Base-by-base conservation (phyloP, 2,329 filamentous ascomycete genomes). In the Calonectria montana region DNA sequence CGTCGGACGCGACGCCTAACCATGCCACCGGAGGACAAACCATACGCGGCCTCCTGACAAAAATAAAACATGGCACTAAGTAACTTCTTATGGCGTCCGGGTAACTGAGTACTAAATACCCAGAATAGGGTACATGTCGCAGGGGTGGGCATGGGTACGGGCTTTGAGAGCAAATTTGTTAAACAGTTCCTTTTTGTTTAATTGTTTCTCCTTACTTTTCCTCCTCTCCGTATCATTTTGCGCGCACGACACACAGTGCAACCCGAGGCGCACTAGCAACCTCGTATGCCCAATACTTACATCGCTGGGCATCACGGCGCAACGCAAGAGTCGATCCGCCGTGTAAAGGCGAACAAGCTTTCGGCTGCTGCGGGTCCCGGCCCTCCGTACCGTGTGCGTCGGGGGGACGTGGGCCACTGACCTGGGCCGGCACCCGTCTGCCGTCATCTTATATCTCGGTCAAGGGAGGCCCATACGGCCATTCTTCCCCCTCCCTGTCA, bases 201-300 rank as follows among this genome's bases (percentile, higher is more conserved):
- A 10, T 55, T 48, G 48, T 71, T 71, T 64, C 57, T 37, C 61
- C 68, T 67, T 71, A 68, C 63, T 45, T 72, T 66, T 68, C 48
- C 45, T 39, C 61, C 18, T 41, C 43, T 71, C 39, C 55, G 25
- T 67, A 63, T 68, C 67, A 69, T 70, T 59, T 67, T 57, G 43
- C 63, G 29, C 57, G 21, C 41, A 35, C 59, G 31, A 29, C 45
- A 31, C 55, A 39, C 65, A 64, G 67, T 67, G 62, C 55, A 48
- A 50, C 63, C n/a, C 41, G 7, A 31, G 48, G 12, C 35, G 67
- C 57, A 67, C 41, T 64, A 47, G 67, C 70, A 67, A 55, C 31
- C 37, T 41, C 47, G 39, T 37, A 59, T 35, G 59, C 39, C 41
- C 37, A 47, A 41, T 27, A 29, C 39, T 67, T 45, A 48, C 29